Base-by-base conservation (phyloP, 371 early-diverging fungal genomes). In the Lichtheimia ornata region DNA sequence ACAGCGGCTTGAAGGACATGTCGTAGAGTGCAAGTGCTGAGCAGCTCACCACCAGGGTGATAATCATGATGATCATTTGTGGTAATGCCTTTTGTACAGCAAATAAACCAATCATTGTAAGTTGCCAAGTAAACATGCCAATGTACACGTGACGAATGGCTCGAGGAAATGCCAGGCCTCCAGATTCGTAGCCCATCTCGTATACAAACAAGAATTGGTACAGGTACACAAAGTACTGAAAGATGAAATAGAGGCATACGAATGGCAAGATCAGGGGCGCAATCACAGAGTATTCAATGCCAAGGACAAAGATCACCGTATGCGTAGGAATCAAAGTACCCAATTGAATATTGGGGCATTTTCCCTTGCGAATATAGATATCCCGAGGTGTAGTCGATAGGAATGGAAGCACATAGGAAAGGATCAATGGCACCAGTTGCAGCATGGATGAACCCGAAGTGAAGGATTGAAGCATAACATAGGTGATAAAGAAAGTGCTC, bases 171-270 rank as follows among this genome's bases (percentile, higher is more conserved):
- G 85, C 83, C 44, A 87, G 76, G 4, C 93, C 93, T 6, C 88
- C 91, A 0, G 88, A 80, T 52, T 84, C 81, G 60, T 81, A 81
- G 18, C 72, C 67, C 22, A 72, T 53, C 59, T 88, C 84, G 67
- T 88, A 91, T 4, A 93, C 86, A 55, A 91, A 91, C 65, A 90
- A 65, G 79, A 93, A 90, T 58, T 91, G 89, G 69, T 94, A 91
- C 20, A 83, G 72, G 69, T 93, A 94, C 15, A 92, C 91, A 58
- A 91, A 72, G 66, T 88, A 88, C 53, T 77, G 86, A 22, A 94
- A 67, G 2, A 73, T 70, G 68, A 91, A 96, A 78, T 90, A 93
- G 18, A 91, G 66, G 4, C 82, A 70, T 5, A 90, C 89, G 59
- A 94, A 88, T 14, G 92, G 84, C 44, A 91, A 70, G 61, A 94